Conservation (phyloP, 192 early-diverging fungal genomes). For the Martensiomyces pterosporus region DNA sequence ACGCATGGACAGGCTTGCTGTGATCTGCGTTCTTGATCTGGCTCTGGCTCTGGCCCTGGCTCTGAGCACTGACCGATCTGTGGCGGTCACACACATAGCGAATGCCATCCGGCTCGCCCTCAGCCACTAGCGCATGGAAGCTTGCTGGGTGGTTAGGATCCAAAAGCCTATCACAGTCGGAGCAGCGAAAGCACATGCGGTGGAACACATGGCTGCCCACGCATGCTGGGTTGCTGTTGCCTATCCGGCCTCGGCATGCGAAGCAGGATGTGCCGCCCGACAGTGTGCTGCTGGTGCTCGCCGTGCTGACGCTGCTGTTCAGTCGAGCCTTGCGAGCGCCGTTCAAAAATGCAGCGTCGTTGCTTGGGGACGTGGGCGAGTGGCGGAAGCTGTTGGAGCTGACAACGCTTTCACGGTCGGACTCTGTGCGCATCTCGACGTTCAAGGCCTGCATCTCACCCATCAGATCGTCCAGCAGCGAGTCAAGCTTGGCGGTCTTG, state of each 20-base stretch:
- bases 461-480: constrained; percentile 47
- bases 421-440: constrained; percentile 32
- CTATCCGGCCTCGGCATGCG: neutral
- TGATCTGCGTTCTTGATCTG: no score
- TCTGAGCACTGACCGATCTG: neutral
- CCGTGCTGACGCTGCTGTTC: constrained; percentile 42
- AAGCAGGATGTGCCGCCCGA: constrained; percentile 9
- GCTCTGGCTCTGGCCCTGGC: neutral
- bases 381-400: constrained; percentile 26
- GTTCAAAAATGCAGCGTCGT: neutral
- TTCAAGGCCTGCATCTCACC: constrained; percentile 49
- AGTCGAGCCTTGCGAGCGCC: constrained; percentile 20
- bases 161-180: neutral
- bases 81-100: neutral
- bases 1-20: no score
- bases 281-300: constrained; percentile 47
- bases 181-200: neutral
- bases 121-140: constrained; percentile 6
- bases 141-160: neutral
- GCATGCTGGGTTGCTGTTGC: neutral
- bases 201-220: neutral
- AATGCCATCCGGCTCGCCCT: neutral
- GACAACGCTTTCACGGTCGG: constrained; percentile 46
- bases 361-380: constrained; percentile 17
- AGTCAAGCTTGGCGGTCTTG: constrained; percentile 45